Evolutionary conservation across 148 eudicot species (phyloP).

Genomic region (Arctostaphylos glauca): DNA sequence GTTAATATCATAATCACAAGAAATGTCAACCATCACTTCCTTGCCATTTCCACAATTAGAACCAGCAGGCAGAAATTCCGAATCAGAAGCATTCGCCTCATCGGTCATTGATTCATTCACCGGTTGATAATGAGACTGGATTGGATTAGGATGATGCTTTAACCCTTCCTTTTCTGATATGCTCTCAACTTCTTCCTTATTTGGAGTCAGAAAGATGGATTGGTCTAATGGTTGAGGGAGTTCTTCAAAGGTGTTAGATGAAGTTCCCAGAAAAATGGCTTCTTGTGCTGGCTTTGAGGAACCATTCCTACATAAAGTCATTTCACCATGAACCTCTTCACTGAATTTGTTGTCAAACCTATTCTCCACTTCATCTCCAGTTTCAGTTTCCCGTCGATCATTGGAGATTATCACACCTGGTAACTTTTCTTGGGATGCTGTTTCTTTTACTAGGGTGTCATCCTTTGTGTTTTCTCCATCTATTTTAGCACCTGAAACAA

Average conservation of each 20-base stretch:
- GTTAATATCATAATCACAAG: too few species aligned
- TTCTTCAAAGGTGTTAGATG: background rate
- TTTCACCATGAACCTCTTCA: background rate
- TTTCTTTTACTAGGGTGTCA: background rate
- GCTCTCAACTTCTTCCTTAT: slow-evolving; percentile 5
- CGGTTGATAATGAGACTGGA: background rate
- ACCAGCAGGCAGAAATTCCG: background rate
- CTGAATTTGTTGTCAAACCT: background rate
- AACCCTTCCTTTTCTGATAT: slow-evolving; percentile 2
- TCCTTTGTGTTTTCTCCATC: background rate
- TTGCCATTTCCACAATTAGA: background rate
- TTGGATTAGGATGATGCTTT: background rate
- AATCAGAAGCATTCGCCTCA: background rate
- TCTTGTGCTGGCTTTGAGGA: slow-evolving; percentile 10
- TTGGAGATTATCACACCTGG: background rate
- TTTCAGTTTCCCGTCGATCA: background rate
- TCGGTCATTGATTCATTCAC: background rate
- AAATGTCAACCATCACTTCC: background rate
- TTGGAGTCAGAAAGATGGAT: slow-evolving; percentile 6
- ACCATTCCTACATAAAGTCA: slow-evolving; percentile 10
- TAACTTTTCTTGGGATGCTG: background rate
- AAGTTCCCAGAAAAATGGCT: slow-evolving; percentile 10
- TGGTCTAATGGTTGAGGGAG: slow-evolving; percentile 16
- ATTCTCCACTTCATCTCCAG: slow-evolving; percentile 3
- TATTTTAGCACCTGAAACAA: background rate